Evolutionary conservation across 371 early-diverging fungal species (phyloP), one percentile per base, ranked within the genome.

Genomic region (Mortierella sp.): DNA sequence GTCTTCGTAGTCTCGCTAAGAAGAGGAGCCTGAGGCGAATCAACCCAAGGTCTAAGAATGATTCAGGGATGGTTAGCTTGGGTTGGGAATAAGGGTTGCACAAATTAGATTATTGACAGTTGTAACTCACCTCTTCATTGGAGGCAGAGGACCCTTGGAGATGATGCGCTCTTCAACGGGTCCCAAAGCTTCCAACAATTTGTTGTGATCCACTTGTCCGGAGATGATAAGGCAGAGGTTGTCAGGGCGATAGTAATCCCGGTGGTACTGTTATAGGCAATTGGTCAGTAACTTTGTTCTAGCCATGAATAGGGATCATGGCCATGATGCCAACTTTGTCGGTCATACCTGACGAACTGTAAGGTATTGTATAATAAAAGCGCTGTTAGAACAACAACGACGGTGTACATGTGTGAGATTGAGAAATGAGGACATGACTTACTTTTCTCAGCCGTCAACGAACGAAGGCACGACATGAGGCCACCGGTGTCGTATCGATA

Each of bases 401-500:
- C 16, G 17, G 10, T 17, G 17, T 3, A 41, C 12, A 41, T 16
- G 41, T 41, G 41, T 41, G 41, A 16, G 6, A 41, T 41, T 16
- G 3, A 41, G 25, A 2, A 48, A 14, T 4, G 29, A 44, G 16
- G 17, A 22, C 22, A 21, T 14, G 17, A 46, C 65, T 53, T 81
- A 88, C 90, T 89, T 69, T 85, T 84, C 10, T 90, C 88, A 24
- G 88, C 88, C 40, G 78, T 69, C n/a, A 90, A 79, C 3, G 86
- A 83, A 40, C 90, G 80, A n/a, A 90, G 78, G 56, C 82, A 76
- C 47, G 86, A 85, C 90, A 90, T 90, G 25, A 89, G 64, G 2
- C 90, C 90, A 40, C 90, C 90, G 2, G 90, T 90, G 54, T 88
- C 88, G 54, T 82, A 85, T 43, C 88, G 83, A 60, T 90, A 90